Evolutionary conservation across 2,329 filamentous ascomycete species (phyloP).

Genomic region (Aspergillus sp.): DNA sequence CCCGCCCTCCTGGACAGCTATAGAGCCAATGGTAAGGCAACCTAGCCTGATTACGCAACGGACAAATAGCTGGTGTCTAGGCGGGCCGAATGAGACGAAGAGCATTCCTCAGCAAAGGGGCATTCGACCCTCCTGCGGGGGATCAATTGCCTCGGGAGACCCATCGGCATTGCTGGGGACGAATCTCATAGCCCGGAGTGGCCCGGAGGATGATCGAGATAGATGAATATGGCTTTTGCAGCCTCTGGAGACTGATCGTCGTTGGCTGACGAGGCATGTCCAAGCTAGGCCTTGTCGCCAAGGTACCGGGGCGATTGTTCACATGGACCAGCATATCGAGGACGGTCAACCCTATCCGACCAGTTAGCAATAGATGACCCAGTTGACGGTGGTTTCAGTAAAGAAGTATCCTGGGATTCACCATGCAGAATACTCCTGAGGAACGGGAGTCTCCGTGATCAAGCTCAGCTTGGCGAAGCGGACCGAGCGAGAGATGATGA

Average conservation of each 20-base stretch:
- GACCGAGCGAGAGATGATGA: background rate
- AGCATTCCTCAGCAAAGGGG: background rate
- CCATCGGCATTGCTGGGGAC: background rate
- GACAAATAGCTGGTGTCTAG: background rate
- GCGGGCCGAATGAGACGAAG: background rate
- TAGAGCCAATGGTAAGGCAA: too few relatives aligned
- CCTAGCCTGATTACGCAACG: background rate
- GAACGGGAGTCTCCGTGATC: background rate
- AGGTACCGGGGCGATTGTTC: background rate
- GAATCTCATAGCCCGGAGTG: background rate
- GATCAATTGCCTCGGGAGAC: background rate
- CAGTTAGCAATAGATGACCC: background rate
- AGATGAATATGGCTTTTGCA: background rate
- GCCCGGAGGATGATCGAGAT: background rate
- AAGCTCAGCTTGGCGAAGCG: conserved; percentile 11
- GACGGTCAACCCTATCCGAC: background rate
- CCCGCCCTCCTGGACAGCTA: too few relatives aligned
- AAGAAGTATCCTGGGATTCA: too few relatives aligned
- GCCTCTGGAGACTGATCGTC: conserved; percentile 1
- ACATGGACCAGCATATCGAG: too few relatives aligned
- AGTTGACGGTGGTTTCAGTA: background rate
- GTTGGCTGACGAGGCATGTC: conserved; percentile 5
- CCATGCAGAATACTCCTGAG: background rate
- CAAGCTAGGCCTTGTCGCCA: background rate
- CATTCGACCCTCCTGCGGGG: background rate